Evolutionary conservation across 2,329 filamentous ascomycete species (phyloP), one percentile per base, ranked within the genome.

Genomic region (Didymella pomorum): DNA sequence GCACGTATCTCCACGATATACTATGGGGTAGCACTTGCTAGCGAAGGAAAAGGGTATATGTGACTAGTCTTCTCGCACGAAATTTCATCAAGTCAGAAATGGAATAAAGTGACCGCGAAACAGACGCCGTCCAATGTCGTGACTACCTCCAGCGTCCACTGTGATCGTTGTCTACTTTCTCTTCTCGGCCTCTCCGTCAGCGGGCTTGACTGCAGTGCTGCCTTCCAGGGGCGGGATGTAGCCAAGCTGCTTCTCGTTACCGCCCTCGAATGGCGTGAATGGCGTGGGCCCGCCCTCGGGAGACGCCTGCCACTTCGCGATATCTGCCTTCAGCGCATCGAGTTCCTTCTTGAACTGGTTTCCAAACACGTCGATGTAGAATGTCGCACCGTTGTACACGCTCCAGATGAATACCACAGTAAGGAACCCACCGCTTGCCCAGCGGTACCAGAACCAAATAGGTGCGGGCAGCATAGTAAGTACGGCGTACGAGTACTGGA

Each of bases 291-390:
- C 52, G 3, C 68, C 71, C 18, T 71, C 70, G 1, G 74, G 74
- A 2, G 68, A 71, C 1, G 68, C 71, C 76, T 97, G 93, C 92
- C 92, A 96, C 75, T 92, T 94, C 44, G 89, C 86, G 9, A 99
- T 93, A 72, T 99, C 95, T 54, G 87, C 87, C 78, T 90, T 93
- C 79, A 99, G 85, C 51, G 89, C 85, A 74, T 99, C 93, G 12
- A 99, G 83, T 77, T 99, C 95, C 73, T 94, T 97, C 81, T 99
- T 92, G 82, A 99, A 98, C 2, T 93, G 87, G 70, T 91, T 96
- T 52, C 96, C 95, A 75, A 98, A 99, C 1, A 98, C 92, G 70
- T 99, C 95, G 71, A 99, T 98, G 78, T 99, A 99, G 78, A 91
- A 99, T 0, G 93, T 98, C 18, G 95, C 92, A 29, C 95, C 95